Conservation (phyloP, 2,329 filamentous ascomycete species). For the Xylaria digitata region DNA sequence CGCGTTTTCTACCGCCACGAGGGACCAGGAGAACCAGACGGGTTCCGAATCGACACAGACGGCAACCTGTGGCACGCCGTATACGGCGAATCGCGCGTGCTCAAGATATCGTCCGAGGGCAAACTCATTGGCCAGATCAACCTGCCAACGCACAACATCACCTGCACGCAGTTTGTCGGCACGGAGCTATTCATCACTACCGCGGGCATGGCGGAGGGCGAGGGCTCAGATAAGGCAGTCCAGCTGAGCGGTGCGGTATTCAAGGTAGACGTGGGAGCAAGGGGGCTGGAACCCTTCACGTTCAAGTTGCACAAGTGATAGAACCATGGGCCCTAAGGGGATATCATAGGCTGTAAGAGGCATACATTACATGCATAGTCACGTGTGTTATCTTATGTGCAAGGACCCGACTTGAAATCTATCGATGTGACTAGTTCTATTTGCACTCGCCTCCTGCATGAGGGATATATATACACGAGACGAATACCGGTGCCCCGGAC, state of each 20-base stretch:
- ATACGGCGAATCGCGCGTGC: constrained; percentile 80
- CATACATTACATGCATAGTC: constrained; percentile 17
- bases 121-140: constrained; percentile 78
- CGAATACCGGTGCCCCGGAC: constrained; percentile 2
- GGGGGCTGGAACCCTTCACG: constrained; percentile 71
- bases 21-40: constrained; percentile 78
- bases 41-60: constrained; percentile 83
- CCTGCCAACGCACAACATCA: constrained; percentile 82
- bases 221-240: constrained; percentile 71
- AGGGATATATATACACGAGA: constrained; percentile 21
- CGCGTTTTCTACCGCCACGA: constrained; percentile 79
- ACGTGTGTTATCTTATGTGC: constrained; percentile 2
- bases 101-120: constrained; percentile 78
- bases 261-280: constrained; percentile 79
- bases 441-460: constrained; percentile 6
- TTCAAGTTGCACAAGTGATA: constrained; percentile 63
- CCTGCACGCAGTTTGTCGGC: constrained; percentile 83
- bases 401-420: background rate
- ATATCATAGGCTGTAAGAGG: constrained; percentile 4
- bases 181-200: constrained; percentile 82
- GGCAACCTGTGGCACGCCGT: constrained; percentile 91
- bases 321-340: background rate
- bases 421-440: constrained; percentile 11
- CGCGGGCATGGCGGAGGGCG: constrained; percentile 73
- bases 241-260: constrained; percentile 78